A percentile compares a stretch with the other conserved stretches of the same genome.
phyloP scores from a whole-genome alignment of 306 rosid species.

The Sindora glabra region DNA sequence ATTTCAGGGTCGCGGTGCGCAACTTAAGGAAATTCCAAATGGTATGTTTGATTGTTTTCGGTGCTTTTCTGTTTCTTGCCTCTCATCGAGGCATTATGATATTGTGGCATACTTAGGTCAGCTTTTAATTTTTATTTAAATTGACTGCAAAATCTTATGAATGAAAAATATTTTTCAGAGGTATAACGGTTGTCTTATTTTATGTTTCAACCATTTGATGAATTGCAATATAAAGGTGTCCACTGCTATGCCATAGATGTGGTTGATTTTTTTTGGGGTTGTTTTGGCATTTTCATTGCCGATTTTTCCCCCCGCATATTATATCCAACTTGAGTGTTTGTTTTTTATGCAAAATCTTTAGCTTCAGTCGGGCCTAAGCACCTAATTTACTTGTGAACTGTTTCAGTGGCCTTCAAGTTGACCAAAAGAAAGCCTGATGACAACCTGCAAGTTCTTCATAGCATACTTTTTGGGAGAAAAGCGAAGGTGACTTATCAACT shows the following conservation, averaged over 20 bases:
- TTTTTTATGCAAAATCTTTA: conserved; percentile 9
- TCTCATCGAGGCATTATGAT: neutral
- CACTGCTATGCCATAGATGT: no score
- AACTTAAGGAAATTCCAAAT: conserved; percentile 84
- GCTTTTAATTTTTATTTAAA: no score
- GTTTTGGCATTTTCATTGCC: no score
- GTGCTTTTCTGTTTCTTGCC: no score
- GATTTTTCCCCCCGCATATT: no score
- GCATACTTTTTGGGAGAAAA: conserved; percentile 74
- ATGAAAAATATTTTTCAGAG: no score
- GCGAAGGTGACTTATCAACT: conserved; percentile 62
- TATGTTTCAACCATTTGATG: no score
- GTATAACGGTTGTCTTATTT: no score
- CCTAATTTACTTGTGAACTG: conserved; percentile 24
- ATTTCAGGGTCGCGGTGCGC: conserved; percentile 81
- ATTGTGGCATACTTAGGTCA: no score
- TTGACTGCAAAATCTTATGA: no score
- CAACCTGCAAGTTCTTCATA: conserved; percentile 74
- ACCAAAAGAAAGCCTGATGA: conserved; percentile 92
- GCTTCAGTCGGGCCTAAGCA: conserved; percentile 7
- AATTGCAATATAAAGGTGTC: no score
- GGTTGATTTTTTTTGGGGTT: no score
- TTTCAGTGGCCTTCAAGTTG: conserved; percentile 91
- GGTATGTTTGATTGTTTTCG: conserved; percentile 33
- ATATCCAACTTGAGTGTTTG: neutral